Base-by-base conservation (phyloP, 208 protist genomes). In the Trypanosoma rangeli region DNA sequence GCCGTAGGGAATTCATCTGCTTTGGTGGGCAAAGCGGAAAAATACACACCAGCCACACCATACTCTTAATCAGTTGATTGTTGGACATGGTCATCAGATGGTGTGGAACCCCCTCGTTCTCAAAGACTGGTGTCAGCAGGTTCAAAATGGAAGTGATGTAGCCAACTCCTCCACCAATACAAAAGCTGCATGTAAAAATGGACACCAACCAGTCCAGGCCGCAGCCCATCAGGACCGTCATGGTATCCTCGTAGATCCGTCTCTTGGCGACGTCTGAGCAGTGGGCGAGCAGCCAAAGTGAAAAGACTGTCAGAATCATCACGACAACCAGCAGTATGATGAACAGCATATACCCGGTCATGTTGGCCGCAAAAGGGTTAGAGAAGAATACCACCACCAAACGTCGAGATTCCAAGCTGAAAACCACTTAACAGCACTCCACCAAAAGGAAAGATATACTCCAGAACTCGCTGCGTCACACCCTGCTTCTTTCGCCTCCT, bases 1-100 rank as follows among this genome's bases (percentile, higher is more conserved):
- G 90, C 37, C 90, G 85, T 20, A 95, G 79, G 33, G 80, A 89
- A 71, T 92, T 86, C 20, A 95, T 70, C 15, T 68, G 61, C 75
- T 87, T 89, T 7, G 84, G 83, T 2, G 92, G 73, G 20, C 80
- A 75, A 0, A 89, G 31, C 4, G 90, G 90, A 20, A 93, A 48
- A 67, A 95, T 91, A 20, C 87, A 68, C 18, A 82, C 49, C 0
- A 88, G 48, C 84, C 83, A 92, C 24, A 92, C 73, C 15, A 81
- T 10, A 5, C 61, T 67, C 16, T 73, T 81, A 24, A 92, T 64
- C 3, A 83, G 39, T 18, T 74, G 80, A 63, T 78, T 78, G 18
- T 82, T 79, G 24, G 64, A 65, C n/a, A 57, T 65, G 1, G 73
- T 79, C 44, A 60, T 69, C 16, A 87, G 57, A 73, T 79, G 87